Percentiles rank a stretch among this genome's conserved stretches.
Conservation (phyloP, 2,329 filamentous ascomycete genomes). For the Pyrenophora teres region DNA sequence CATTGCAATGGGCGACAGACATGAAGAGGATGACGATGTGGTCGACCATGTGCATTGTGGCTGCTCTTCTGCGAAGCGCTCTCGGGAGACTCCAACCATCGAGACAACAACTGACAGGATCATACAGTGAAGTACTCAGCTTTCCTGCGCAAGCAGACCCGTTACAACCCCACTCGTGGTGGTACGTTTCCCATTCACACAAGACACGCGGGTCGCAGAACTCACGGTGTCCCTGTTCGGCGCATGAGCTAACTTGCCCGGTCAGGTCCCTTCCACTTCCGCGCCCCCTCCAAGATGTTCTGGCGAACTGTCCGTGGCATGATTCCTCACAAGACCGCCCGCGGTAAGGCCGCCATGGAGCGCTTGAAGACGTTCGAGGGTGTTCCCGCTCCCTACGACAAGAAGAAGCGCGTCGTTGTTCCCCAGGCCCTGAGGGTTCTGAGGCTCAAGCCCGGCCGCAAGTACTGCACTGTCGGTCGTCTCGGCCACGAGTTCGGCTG, state of each 20-base stretch:
- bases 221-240: neutral
- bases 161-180: conserved; percentile 99
- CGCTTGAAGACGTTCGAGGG: conserved; percentile 99
- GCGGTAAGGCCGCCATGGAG: conserved; percentile 94
- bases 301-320: conserved; percentile 99
- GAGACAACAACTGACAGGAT: conserved; percentile 38
- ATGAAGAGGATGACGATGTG: neutral
- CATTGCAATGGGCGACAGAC: conserved; percentile 3
- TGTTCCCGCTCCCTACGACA: conserved; percentile 98
- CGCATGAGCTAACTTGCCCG: conserved; percentile 26
- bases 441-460: conserved; percentile 96
- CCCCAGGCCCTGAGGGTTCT: conserved; percentile 97
- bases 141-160: conserved; percentile 99
- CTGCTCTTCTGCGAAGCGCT: conserved; percentile 15
- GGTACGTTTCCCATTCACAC: conserved; percentile 63
- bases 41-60: conserved; percentile 12
- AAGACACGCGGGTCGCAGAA: neutral
- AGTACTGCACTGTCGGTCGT: conserved; percentile 99
- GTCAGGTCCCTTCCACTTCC: conserved; percentile 98
- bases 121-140: conserved; percentile 98
- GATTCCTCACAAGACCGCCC: conserved; percentile 99
- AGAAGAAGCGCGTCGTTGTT: conserved; percentile 99
- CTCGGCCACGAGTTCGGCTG: conserved; percentile 99
- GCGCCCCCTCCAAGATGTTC: conserved; percentile 98
- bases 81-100: conserved; percentile 1